These are phyloP conservation scores for Sclerotinia subarctica DNA, from an alignment of 2,329 filamentous ascomycete genomes.

Conservation along the genomic window DNA sequence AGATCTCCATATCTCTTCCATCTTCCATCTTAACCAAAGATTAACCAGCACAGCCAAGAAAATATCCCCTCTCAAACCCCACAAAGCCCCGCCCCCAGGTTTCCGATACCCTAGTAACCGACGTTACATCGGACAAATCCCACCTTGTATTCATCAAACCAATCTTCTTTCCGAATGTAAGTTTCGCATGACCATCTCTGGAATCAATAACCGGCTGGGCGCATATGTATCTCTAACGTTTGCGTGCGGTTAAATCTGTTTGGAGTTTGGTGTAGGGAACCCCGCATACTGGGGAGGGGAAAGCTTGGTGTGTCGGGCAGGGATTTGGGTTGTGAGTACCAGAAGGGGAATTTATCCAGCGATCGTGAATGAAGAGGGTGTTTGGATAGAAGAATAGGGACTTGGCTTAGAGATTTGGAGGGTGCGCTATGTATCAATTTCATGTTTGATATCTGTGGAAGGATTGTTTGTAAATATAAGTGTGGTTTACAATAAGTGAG, in stretches of 20 bases:
- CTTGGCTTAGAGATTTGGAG: neutral
- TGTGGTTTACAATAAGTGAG: neutral
- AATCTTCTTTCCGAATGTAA: neutral
- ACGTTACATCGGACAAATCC: neutral
- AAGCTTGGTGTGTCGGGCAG: neutral
- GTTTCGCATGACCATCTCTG: neutral
- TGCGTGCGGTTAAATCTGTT: neutral
- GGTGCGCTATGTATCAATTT: neutral
- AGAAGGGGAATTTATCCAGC: slow-evolving; percentile 10
- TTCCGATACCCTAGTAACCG: neutral
- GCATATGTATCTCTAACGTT: neutral
- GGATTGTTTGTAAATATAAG: neutral
- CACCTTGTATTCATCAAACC: neutral
- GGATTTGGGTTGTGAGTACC: neutral
- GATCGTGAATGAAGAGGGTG: neutral
- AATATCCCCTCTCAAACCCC: neutral
- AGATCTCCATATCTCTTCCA: neutral
- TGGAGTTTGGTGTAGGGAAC: slow-evolving; percentile 10
- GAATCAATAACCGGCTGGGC: neutral
- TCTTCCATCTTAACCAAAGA: neutral
- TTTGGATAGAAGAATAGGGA: neutral
- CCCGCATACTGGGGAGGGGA: neutral
- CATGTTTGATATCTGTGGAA: neutral
- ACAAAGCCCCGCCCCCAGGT: slow-evolving; percentile 2
- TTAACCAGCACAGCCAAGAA: slow-evolving; percentile 1